Evolutionary conservation across 1,139 yeast genomes (phyloP).

Genomic region (Candida gigantensis): DNA sequence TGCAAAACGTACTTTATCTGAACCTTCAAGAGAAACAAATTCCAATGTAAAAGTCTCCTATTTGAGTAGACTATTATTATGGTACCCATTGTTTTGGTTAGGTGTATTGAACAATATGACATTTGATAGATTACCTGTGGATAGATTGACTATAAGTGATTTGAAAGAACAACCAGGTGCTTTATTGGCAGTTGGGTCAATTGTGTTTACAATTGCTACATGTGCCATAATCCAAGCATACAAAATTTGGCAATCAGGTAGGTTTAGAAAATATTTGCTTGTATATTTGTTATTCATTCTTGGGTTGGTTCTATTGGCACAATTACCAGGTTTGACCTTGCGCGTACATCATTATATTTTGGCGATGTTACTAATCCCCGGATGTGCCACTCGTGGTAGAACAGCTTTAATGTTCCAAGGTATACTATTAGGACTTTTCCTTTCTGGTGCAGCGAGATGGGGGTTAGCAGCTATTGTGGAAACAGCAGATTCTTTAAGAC

Average conservation of each 20-base stretch:
- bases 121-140: constrained; percentile 85
- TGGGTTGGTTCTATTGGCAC: constrained; percentile 47
- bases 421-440: constrained; percentile 71
- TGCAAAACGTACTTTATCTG: constrained; percentile 36
- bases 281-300: constrained; percentile 53
- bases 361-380: constrained; percentile 79
- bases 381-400: constrained; percentile 77
- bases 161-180: constrained; percentile 79
- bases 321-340: constrained; percentile 69
- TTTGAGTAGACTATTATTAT: constrained; percentile 56
- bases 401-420: constrained; percentile 81
- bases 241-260: constrained; percentile 78
- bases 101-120: constrained; percentile 86
- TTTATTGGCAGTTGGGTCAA: constrained; percentile 57
- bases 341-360: constrained; percentile 88
- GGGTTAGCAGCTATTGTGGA: constrained; percentile 89
- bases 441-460: constrained; percentile 91
- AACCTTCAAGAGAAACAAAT: constrained; percentile 21
- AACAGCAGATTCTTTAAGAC: constrained; percentile 62
- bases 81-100: constrained; percentile 84
- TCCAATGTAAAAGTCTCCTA: constrained; percentile 38
- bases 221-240: constrained; percentile 76
- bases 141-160: constrained; percentile 72
- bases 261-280: constrained; percentile 56
- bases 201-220: constrained; percentile 44